A percentile compares a stretch with the other conserved stretches of the same genome.
phyloP scores from a whole-genome alignment of 129 eudicot genomes.

The Flaveria trinervia region DNA sequence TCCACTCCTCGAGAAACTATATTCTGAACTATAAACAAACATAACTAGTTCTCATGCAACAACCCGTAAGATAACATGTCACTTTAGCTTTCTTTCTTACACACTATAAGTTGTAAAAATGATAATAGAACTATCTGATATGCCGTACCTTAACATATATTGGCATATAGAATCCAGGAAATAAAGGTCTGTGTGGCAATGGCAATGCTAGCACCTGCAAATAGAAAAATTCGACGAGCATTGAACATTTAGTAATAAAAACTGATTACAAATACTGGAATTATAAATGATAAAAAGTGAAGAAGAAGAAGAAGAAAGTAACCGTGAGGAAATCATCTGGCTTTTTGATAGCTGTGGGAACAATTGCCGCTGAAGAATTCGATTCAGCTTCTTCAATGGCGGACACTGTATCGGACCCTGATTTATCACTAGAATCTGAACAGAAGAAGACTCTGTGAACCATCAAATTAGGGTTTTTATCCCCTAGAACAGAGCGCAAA shows the following conservation, averaged over 20 bases:
- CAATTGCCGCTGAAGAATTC: slow-evolving; percentile 64
- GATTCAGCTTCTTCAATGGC: slow-evolving; percentile 52
- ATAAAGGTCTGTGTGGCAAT: slow-evolving; percentile 78
- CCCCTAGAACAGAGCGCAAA: no score
- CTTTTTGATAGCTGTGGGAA: slow-evolving; percentile 64
- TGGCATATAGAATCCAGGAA: slow-evolving; percentile 98
- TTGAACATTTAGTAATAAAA: not conserved
- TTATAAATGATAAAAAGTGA: not conserved
- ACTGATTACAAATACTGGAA: no score
- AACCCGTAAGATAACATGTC: not conserved
- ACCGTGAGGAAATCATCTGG: slow-evolving; percentile 93
- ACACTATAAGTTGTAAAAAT: no score
- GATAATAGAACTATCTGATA: not conserved
- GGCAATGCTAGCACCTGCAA: slow-evolving; percentile 94
- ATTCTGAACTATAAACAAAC: not conserved
- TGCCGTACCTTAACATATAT: slow-evolving; percentile 78
- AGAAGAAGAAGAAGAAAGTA: not conserved
- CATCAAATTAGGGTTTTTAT: slow-evolving; percentile 41
- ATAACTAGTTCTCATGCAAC: not conserved
- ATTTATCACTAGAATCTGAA: slow-evolving; percentile 67
- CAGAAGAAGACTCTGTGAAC: slow-evolving; percentile 53
- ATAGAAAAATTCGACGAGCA: slow-evolving; percentile 9
- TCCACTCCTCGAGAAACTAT: not conserved
- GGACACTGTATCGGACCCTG: not conserved
- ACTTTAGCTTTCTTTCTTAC: slow-evolving; percentile 5